Base-by-base conservation (phyloP, 2,329 filamentous ascomycete species). In the Thelonectria blattea region DNA sequence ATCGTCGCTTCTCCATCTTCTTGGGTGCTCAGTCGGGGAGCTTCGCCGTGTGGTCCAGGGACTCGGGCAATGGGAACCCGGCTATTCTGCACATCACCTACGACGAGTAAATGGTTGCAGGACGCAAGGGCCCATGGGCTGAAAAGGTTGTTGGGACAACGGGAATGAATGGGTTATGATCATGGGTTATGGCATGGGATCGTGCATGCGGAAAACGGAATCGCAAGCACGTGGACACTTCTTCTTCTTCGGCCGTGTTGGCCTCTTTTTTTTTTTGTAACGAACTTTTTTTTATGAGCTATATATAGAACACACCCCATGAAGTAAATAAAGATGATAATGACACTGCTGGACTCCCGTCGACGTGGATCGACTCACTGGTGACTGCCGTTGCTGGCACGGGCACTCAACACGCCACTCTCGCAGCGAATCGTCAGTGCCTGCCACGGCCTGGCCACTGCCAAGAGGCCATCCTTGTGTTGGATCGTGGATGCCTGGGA, bases 31-130 rank as follows among this genome's bases (percentile, higher is more conserved):
- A 58, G 34, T 43, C 14, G 11, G 56, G 56, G 1, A 30, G 24
- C 34, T 42, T 52, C 11, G 49, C 45, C 9, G 48, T 58, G 18
- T 58, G 56, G 56, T 58, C 56, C 56, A 58, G 53, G 43, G 56
- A 58, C 24, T 58, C 56, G 7, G 56, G 56, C 15, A 58, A 58
- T 22, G 56, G 56, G 17, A 58, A 58, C 34, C 56, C 56, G 2
- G 49, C 56, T 2, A 53, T 58, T 24, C 30, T 58, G 24, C 56
- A 58, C 49, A 52, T 39, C 52, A 48, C 20, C 32, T 48, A 48
- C 27, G 39, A 37, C 24, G 37, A 56, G 12, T 47, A 47, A 47
- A 34, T 14, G 34, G 34, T 7, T 34, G 32, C 10, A n/a, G n/a
- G n/a, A n/a, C n/a, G n/a, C n/a, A n/a, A n/a, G n/a, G n/a, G n/a